Percentiles rank a stretch among this genome's conserved stretches.
Evolutionary conservation across 2,329 filamentous ascomycete species (phyloP).

Genomic region (Xylariaceae sp.): DNA sequence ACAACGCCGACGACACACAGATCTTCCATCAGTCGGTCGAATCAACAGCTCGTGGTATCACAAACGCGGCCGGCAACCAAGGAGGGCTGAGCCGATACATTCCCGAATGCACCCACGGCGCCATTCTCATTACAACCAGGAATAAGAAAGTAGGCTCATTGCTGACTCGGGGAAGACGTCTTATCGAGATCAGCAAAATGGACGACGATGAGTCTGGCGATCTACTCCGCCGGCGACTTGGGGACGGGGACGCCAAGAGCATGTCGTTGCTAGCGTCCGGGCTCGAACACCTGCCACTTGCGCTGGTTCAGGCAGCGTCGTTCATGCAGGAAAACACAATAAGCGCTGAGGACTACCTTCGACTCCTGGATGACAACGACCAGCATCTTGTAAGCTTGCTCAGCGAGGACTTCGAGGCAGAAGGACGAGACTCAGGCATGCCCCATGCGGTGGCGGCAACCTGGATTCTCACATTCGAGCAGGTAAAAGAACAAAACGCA

Average conservation of each 20-base stretch:
- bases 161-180: constrained; percentile 15
- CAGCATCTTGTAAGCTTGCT: constrained; percentile 24
- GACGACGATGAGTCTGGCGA: constrained; percentile 23
- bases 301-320: constrained; percentile 35
- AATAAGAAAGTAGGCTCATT: constrained; percentile 28
- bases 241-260: neutral
- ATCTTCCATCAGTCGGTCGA: neutral
- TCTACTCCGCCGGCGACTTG: constrained; percentile 21
- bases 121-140: constrained; percentile 21
- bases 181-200: neutral
- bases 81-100: constrained; percentile 19
- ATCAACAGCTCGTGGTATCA: neutral
- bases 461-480: constrained; percentile 19
- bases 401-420: constrained; percentile 32
- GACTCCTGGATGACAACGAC: constrained; percentile 28
- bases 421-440: constrained; percentile 28
- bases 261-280: constrained; percentile 24
- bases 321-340: constrained; percentile 35
- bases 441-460: constrained; percentile 31
- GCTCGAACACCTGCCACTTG: constrained; percentile 34
- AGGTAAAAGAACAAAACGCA: constrained; percentile 28
- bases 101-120: constrained; percentile 32
- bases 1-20: constrained; percentile 40
- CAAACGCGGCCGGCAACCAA: neutral
- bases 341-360: constrained; percentile 27